Evolutionary conservation across 2,329 filamentous ascomycete genomes (phyloP).

Genomic region (Lachnellula subtilissima): DNA sequence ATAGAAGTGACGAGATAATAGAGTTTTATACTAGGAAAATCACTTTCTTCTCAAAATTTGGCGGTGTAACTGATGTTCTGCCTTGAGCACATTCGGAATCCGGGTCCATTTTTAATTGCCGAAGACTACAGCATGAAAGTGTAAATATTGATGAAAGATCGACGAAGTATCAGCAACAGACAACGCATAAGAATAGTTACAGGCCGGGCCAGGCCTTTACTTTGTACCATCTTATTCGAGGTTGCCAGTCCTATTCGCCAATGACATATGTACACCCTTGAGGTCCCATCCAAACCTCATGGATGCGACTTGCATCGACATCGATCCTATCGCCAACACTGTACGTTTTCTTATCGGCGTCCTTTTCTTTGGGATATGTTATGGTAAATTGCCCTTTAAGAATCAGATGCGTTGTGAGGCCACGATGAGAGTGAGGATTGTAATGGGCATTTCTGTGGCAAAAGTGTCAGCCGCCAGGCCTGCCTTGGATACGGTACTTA

Average conservation of each 20-base stretch:
- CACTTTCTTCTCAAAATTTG: no score
- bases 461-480: slow-evolving; percentile 14
- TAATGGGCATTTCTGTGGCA: slow-evolving; percentile 59
- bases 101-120: no score
- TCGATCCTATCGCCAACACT: slow-evolving; percentile 59
- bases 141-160: no score
- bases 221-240: no score
- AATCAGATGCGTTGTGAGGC: slow-evolving; percentile 66
- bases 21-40: no score
- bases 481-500: slow-evolving; percentile 37
- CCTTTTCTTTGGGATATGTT: slow-evolving; percentile 56
- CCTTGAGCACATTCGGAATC: no score
- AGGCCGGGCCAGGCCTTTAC: no score
- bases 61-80: no score
- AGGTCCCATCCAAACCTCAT: slow-evolving; percentile 66
- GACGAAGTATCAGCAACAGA: no score
- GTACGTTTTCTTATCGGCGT: slow-evolving; percentile 52
- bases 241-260: slow-evolving; percentile 42
- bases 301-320: slow-evolving; percentile 57
- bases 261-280: slow-evolving; percentile 65
- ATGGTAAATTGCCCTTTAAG: slow-evolving; percentile 61
- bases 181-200: no score
- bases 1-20: neutral
- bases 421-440: slow-evolving; percentile 59
- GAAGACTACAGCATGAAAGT: no score